Conservation (phyloP, 331 rosid genomes). For the Malus hybrid region DNA sequence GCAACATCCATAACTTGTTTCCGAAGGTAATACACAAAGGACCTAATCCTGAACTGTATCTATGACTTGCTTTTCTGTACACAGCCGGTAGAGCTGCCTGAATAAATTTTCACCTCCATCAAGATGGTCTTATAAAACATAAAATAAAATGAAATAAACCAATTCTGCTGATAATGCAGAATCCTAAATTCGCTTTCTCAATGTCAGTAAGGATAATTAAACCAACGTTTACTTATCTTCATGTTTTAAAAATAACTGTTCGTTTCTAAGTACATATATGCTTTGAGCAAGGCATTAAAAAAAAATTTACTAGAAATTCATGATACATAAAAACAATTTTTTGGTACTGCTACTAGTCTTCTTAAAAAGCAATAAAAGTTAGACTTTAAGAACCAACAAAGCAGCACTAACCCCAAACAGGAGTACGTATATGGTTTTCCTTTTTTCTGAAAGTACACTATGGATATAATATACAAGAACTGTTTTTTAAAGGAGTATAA, state of each 20-base stretch:
- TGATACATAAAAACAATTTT: not conserved
- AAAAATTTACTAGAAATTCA: not conserved
- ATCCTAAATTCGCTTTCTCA: not conserved
- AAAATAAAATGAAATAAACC: not conserved
- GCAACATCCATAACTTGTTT: not conserved
- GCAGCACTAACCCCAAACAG: not conserved
- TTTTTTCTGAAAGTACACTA: not conserved
- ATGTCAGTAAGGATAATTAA: not conserved
- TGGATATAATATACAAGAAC: not conserved
- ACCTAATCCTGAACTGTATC: not conserved
- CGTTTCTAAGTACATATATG: not conserved
- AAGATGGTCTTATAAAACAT: not conserved
- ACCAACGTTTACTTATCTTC: not conserved
- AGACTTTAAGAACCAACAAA: not conserved
- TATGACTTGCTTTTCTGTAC: not conserved
- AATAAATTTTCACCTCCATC: not conserved
- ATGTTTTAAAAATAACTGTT: not conserved
- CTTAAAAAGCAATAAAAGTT: not conserved
- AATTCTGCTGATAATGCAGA: not conserved
- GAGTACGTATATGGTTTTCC: not conserved
- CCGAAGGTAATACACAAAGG: not conserved
- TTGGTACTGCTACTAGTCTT: not conserved
- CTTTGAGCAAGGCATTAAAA: not conserved
- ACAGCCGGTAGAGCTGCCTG: not conserved
- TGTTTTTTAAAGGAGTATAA: not conserved